Evolutionary conservation across 371 early-diverging fungal genomes (phyloP).

Genomic region (Mortierella sp.): DNA sequence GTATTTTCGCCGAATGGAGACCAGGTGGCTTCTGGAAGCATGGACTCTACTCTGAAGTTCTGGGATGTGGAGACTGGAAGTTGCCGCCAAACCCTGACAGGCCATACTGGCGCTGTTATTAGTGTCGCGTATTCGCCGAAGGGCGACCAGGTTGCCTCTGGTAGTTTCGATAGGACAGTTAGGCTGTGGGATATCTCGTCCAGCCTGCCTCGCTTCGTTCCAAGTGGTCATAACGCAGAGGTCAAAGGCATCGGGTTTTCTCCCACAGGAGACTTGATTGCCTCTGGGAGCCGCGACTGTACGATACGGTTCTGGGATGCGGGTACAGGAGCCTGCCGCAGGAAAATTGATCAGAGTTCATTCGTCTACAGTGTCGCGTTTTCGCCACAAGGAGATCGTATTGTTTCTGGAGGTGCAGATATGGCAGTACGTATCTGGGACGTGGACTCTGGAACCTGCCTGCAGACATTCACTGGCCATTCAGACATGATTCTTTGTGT

Average conservation of each 20-base stretch:
- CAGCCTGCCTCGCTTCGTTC: background rate
- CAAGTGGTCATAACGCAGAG: background rate
- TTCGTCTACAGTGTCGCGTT: background rate
- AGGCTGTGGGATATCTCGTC: conserved; percentile 4
- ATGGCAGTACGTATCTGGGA: conserved; percentile 4
- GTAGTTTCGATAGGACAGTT: background rate
- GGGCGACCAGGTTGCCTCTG: conserved; percentile 2
- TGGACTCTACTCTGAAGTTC: conserved; percentile 1
- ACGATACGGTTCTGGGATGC: conserved; percentile 12
- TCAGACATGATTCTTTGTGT: background rate
- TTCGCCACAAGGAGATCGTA: conserved; percentile 4
- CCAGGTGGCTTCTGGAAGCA: conserved; percentile 3
- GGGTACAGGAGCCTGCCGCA: background rate
- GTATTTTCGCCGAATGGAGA: conserved; percentile 2
- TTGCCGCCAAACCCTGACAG: background rate
- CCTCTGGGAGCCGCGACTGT: conserved; percentile 1
- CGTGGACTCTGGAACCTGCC: background rate
- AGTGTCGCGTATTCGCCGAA: conserved; percentile 9
- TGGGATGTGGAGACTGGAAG: conserved; percentile 4
- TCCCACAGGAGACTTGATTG: background rate
- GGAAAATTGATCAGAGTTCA: background rate
- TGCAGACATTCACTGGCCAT: conserved; percentile 1
- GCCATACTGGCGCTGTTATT: background rate
- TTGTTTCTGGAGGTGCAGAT: conserved; percentile 5
- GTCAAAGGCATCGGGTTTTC: conserved; percentile 4